Evolutionary conservation across 1,139 yeast genomes (phyloP), one percentile per base, ranked within the genome.

Genomic region (Meyerozyma guilliermondii): DNA sequence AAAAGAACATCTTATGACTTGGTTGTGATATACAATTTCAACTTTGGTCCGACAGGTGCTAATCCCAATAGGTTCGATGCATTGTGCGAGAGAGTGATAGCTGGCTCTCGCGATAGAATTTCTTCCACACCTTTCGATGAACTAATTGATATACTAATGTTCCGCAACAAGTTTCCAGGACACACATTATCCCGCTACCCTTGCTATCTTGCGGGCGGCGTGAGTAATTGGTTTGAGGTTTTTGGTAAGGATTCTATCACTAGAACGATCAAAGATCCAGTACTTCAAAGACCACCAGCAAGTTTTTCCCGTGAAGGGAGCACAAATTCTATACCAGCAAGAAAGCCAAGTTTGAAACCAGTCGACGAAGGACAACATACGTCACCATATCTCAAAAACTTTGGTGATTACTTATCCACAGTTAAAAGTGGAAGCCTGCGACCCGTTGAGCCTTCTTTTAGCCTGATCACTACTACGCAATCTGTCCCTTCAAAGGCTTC

Each of bases 1-100:
- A 60, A 66, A 8, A 67, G 95, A 50, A 63, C 71, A 47, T 60
- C 66, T 34, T 87, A 74, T 56, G 86, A 81, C 41, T 64, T 77
- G 38, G 66, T 89, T 3, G 81, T 87, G 4, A 58, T 82, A 10
- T 87, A 85, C 58, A 84, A 87, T 43, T 58, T 64, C 35, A 54
- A 59, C 37, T 56, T 56, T 56, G 64, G 76, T 37, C 40, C 59
- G 51, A 31, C 29, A 28, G 41, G 43, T 8, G 43, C 49, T 23
- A 50, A 53, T n/a, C 47, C 48, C 8, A 60, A 63, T 42, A 56
- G 79, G 30, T 56, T 63, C 35, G 62, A 58, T 5, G 52, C 55
- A 6, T 48, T 70, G 14, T 46, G 48, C 30, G 43, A 50, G 4
- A 53, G 58, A 48, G 44, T 67, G 22, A 42, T 56, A 2, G 42